Conservation (phyloP, 371 early-diverging fungal species). For the Mucor velutinosus region DNA sequence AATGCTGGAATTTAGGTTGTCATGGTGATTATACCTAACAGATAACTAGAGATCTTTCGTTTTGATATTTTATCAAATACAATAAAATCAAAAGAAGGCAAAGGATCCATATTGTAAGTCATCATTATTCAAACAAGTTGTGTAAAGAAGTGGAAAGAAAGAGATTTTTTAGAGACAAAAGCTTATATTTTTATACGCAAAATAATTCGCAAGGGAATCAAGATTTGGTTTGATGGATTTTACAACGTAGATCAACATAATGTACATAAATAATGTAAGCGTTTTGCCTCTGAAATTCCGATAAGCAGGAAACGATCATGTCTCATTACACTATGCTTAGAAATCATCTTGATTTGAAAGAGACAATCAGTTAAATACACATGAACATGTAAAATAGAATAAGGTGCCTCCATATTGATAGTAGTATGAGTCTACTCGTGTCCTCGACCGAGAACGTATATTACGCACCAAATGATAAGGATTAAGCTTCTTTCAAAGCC, state of each 20-base stretch:
- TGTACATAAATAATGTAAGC: background rate
- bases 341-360: too few species aligned
- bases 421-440: too few species aligned
- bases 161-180: background rate
- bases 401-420: too few species aligned
- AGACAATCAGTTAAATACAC: too few species aligned
- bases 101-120: background rate
- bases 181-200: background rate
- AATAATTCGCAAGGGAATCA: background rate
- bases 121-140: background rate
- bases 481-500: background rate
- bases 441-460: background rate
- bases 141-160: background rate
- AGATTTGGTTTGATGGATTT: background rate
- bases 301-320: background rate
- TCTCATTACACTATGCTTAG: background rate
- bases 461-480: background rate
- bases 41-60: slow-evolving; percentile 7
- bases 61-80: slow-evolving; percentile 15
- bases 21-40: slow-evolving; percentile 16
- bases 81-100: background rate
- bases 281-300: background rate
- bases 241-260: background rate
- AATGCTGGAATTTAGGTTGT: background rate
- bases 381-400: too few species aligned